Evolutionary conservation across 805 yeast genomes (phyloP).

Genomic region (Grigorovia jiainica): DNA sequence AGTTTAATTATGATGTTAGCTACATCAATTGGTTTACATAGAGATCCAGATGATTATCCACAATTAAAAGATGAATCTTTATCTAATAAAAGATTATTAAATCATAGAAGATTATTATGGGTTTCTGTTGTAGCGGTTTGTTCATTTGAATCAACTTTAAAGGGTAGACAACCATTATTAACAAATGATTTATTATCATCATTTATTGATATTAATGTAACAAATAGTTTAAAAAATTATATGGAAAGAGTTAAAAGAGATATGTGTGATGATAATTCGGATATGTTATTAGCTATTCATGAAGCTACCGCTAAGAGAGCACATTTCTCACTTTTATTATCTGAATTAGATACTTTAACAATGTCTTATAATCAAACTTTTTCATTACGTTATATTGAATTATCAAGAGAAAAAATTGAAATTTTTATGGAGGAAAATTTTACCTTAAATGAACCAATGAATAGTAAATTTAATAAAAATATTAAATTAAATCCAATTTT

Average conservation of each 20-base stretch:
- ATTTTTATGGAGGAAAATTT: conserved; percentile 16
- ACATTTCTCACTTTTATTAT: conserved; percentile 16
- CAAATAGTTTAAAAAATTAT: conserved; percentile 13
- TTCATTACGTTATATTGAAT: conserved; percentile 15
- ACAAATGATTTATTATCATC: conserved; percentile 10
- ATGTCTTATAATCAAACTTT: conserved; percentile 17
- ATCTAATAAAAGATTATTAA: conserved; percentile 15
- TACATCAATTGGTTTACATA: conserved; percentile 26
- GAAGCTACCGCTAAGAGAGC: conserved; percentile 19
- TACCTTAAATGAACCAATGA: conserved; percentile 5
- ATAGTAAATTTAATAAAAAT: background rate
- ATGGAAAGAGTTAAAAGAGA: conserved; percentile 16
- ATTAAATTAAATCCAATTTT: background rate
- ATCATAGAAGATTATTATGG: conserved; percentile 27
- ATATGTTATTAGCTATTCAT: conserved; percentile 11
- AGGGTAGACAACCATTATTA: conserved; percentile 23
- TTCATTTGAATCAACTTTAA: conserved; percentile 23
- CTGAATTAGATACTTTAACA: conserved; percentile 21
- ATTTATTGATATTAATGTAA: conserved; percentile 14
- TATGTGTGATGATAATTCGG: conserved; percentile 8
- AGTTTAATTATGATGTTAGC: conserved; percentile 24
- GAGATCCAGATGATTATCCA: conserved; percentile 25
- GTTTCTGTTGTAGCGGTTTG: conserved; percentile 17
- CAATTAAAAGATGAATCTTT: conserved; percentile 13
- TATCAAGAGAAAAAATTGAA: conserved; percentile 14